Base-by-base conservation (phyloP, 1,139 yeast species). In the Magnusiomyces ingens region DNA sequence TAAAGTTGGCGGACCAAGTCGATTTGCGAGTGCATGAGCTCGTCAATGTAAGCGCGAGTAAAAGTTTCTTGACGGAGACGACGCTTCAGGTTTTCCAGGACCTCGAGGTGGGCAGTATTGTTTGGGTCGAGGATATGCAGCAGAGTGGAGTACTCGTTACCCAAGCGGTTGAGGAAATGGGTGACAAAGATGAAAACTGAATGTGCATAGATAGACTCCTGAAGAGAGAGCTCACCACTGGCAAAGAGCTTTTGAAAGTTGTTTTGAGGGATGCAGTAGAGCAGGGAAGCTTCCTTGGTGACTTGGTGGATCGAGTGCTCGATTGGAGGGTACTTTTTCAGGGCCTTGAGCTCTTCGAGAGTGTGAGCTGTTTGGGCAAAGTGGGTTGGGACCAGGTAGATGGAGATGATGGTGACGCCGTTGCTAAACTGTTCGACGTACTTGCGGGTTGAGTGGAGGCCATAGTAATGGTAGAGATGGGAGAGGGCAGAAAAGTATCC, bases 401-500 rank as follows among this genome's bases (percentile, higher is more conserved):
- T 80, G 47, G 97, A 90, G 63, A 90, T 82, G 55, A 91, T 79
- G 38, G 96, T 85, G 56, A 85, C 80, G 53, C 96, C 96, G 67
- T 91, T 89, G 59, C 93, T 78, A 69, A 93, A 93, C 67, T 91
- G 95, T 71, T 93, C 99, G 56, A 93, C 93, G 68, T 90, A 93
- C 72, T 90, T 90, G 70, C 97, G 81, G 45, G 95, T 84, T 54
- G 93, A 84, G 53, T 82, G 80, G 64, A 93, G 78, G 59, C 90
- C 88, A 72, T 93, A 93, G 75, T 90, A 93, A 68, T 85, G 87
- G 63, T 93, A 93, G 68, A 93, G 77, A 62, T 91, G 89, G 52
- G 91, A 80, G 61, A 93, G 78, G 18, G 98, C 96, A 45, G 95
- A 83, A 70, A 84, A 89, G 74, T 87, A 93, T 59, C 93, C 84